Evolutionary conservation across 768 basidiomycete genomes (phyloP), one percentile per base, ranked within the genome.

Genomic region (Trametes maxima): DNA sequence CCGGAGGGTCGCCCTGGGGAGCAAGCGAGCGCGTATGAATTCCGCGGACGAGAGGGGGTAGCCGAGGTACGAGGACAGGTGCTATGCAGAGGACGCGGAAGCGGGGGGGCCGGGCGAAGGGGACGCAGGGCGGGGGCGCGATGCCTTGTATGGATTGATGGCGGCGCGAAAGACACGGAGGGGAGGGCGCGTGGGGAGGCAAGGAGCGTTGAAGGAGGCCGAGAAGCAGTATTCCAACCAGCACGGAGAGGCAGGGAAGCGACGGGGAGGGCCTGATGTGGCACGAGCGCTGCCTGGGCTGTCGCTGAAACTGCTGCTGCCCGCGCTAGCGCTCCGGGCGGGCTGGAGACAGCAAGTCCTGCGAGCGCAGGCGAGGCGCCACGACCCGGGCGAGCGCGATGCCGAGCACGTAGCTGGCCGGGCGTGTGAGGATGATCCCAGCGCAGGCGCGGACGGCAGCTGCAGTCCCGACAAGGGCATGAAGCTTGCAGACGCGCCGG

Each of bases 111-210:
- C 14, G 24, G n/a, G 25, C 44, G n/a, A 21, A 25, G 33, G n/a
- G 10, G 21, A 11, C n/a, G 7, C 19, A 11, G 45, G 16, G 36
- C 39, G 36, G 28, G 39, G 40, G 39, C 42, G 40, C n/a, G 7
- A 19, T 50, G 57, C 48, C 57, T 28, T 22, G 48, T 58, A 50
- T 58, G 50, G 57, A 14, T 49, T 43, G 14, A 58, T 58, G 57
- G 22, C 11, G 36, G 42, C 40, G 24, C 57, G 48, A 33, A 13
- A 28, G 37, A 44, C 40, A 50, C 39, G 40, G 55, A 21, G 1
- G 47, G 28, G 25, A 47, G 40, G 25, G 56, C 22, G 43, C 17
- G 47, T 37, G 24, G 22, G 48, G 19, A 17, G 25, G 22, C 39
- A 14, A 35, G 19, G 22, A 28, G 39, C 11, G 25, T 12, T n/a